phyloP scores from a whole-genome alignment of 345 rosid species.

The Diplotaxis tenuifolia region DNA sequence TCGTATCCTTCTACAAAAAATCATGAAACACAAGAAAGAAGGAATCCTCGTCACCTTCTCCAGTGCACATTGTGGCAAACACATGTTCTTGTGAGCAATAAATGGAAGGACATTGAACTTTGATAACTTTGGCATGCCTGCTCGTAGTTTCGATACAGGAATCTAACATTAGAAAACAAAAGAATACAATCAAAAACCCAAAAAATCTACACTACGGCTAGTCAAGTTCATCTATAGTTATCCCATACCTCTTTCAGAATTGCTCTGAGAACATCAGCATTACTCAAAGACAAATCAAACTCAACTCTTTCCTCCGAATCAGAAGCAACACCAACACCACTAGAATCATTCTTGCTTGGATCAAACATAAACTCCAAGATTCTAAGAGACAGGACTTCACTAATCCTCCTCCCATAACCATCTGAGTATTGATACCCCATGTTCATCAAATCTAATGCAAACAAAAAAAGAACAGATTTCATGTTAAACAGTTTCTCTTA shows the following conservation, averaged over 20 bases:
- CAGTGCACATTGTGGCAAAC: conserved; percentile 28
- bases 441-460: conserved; percentile 30
- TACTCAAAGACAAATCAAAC: conserved; percentile 31
- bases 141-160: conserved; percentile 24
- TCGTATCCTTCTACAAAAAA: not conserved
- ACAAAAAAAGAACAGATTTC: not conserved
- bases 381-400: conserved; percentile 32
- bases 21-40: not conserved
- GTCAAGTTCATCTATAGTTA: not conserved
- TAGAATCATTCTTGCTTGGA: conserved; percentile 10
- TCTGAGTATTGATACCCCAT: conserved; percentile 19
- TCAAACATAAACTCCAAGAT: conserved; percentile 33
- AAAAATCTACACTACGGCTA: not conserved
- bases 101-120: conserved; percentile 35
- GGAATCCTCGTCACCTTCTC: conserved; percentile 25
- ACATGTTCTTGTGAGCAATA: conserved; percentile 36
- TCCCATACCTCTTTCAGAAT: conserved; percentile 28
- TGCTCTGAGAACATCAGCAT: conserved; percentile 17
- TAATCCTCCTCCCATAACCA: conserved; percentile 32
- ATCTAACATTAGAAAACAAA: conserved; percentile 21
- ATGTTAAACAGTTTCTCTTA: not conserved
- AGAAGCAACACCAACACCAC: not conserved
- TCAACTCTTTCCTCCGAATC: conserved; percentile 11
- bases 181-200: not conserved
- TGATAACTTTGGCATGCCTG: conserved; percentile 31